Conservation (phyloP, 2,329 filamentous ascomycete genomes). For the Aspergillus thermomutatus region DNA sequence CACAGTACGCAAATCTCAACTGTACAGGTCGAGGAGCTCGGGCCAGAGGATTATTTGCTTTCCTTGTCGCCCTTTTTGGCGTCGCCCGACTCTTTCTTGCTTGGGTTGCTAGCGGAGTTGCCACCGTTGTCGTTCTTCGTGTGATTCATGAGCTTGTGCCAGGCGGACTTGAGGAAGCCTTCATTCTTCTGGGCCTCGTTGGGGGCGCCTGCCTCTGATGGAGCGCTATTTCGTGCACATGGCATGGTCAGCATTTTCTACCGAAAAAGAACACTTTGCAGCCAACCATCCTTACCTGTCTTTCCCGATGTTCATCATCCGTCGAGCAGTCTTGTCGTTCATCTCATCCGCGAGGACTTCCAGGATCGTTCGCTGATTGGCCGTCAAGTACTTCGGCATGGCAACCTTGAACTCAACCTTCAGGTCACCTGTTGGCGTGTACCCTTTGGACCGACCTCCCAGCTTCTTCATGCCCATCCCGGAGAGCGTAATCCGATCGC, state of each 20-base stretch:
- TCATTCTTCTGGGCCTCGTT: conserved; percentile 67
- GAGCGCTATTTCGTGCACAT: conserved; percentile 13
- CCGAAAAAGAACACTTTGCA: neutral
- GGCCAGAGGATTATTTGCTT: conserved; percentile 35
- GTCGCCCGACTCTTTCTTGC: conserved; percentile 25
- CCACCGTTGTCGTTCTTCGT: conserved; percentile 25
- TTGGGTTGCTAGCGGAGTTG: conserved; percentile 28
- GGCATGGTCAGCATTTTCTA: conserved; percentile 4
- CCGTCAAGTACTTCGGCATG: conserved; percentile 91
- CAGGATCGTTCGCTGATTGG: conserved; percentile 86
- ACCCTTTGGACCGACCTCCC: conserved; percentile 56
- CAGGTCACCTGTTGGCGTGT: conserved; percentile 68
- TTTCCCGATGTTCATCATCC: conserved; percentile 77
- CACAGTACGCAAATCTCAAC: conserved; percentile 9
- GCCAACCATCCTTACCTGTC: conserved; percentile 48
- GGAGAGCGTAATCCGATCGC: conserved; percentile 81
- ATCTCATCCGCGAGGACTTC: conserved; percentile 98
- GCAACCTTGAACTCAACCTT: conserved; percentile 90
- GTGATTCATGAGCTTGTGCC: conserved; percentile 87
- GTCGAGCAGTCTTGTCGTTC: conserved; percentile 84
- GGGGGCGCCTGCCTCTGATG: conserved; percentile 14
- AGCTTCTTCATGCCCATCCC: conserved; percentile 95
- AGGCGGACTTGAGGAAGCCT: conserved; percentile 87
- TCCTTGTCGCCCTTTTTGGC: conserved; percentile 18
- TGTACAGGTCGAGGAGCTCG: conserved; percentile 25